Percentiles rank a stretch among this genome's conserved stretches.
Conservation (phyloP, 2,329 filamentous ascomycete genomes). For the Penicillium aurantiogriseum region DNA sequence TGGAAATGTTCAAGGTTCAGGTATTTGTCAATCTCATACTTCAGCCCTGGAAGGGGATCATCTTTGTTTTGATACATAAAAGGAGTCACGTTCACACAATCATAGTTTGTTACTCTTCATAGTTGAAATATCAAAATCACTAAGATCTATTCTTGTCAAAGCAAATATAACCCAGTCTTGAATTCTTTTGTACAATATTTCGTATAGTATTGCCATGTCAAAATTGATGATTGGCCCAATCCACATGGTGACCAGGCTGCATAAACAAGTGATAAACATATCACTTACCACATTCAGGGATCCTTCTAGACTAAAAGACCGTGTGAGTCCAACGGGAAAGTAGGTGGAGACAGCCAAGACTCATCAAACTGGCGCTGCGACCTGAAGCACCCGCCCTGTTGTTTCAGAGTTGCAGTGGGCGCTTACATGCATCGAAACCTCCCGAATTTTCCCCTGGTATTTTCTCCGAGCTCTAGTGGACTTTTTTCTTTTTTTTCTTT, state of each 20-base stretch:
- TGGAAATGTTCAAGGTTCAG: background rate
- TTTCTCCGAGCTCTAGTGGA: conserved; percentile 20
- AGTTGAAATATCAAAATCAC: background rate
- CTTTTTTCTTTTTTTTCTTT: background rate
- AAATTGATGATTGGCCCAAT: conserved; percentile 11
- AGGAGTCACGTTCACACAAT: background rate
- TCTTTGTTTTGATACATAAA: background rate
- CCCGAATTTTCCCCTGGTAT: conserved; percentile 8
- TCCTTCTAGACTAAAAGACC: conserved; percentile 1
- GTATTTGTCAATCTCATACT: background rate
- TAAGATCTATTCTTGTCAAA: background rate
- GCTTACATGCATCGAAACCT: conserved; percentile 30
- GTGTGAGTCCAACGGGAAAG: conserved; percentile 9
- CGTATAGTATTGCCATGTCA: background rate
- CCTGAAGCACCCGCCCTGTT: conserved; percentile 36
- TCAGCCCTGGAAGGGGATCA: background rate
- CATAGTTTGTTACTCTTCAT: background rate
- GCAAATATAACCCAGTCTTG: background rate
- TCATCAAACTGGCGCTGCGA: conserved; percentile 38
- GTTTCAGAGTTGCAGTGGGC: conserved; percentile 36
- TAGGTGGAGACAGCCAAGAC: conserved; percentile 22
- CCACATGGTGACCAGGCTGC: conserved; percentile 19
- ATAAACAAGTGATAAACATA: conserved; percentile 13
- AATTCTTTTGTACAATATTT: background rate
- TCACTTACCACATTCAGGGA: conserved; percentile 16